These are phyloP conservation scores for Narthecium ossifragum DNA, from an alignment of 106 monocot genomes.

Conservation along the genomic window DNA sequence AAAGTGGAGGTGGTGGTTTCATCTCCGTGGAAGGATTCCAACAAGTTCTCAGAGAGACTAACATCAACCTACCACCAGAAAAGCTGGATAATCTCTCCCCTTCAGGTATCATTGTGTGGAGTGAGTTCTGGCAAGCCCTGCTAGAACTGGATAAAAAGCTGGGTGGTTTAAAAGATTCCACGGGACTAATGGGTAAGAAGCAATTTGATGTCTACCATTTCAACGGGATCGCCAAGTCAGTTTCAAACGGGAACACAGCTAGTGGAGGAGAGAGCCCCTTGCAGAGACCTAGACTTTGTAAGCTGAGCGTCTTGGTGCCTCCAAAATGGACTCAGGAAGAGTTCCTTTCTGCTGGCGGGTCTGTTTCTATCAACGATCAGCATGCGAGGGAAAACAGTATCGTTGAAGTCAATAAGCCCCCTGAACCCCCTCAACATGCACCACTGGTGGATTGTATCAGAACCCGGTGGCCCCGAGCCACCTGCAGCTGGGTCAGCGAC, in stretches of 20 bases:
- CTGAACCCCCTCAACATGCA: slow-evolving; percentile 42
- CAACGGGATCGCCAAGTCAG: slow-evolving; percentile 58
- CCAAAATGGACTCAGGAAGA: slow-evolving; percentile 12
- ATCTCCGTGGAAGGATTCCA: slow-evolving; percentile 74
- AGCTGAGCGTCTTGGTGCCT: slow-evolving; percentile 5
- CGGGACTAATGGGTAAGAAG: slow-evolving; percentile 62
- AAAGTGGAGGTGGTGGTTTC: slow-evolving; percentile 96
- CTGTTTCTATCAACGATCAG: background rate
- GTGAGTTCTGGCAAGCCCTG: slow-evolving; percentile 89
- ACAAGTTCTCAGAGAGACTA: slow-evolving; percentile 57
- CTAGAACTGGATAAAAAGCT: slow-evolving; percentile 62
- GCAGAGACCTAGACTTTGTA: slow-evolving; percentile 11
- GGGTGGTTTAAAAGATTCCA: slow-evolving; percentile 75
- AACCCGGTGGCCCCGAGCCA: slow-evolving; percentile 85
- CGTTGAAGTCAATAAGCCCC: background rate
- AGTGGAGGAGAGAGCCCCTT: slow-evolving; percentile 2
- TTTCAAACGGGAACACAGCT: background rate
- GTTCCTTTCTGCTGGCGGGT: background rate
- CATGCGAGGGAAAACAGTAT: too few relatives aligned
- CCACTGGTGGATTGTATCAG: slow-evolving; percentile 95
- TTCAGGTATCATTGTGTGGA: slow-evolving; percentile 81
- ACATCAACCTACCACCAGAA: slow-evolving; percentile 48
- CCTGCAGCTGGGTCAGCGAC: slow-evolving; percentile 24
- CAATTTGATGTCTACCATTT: slow-evolving; percentile 84
- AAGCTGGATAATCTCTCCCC: slow-evolving; percentile 47